phyloP scores from a whole-genome alignment of 2,329 filamentous ascomycete genomes.

The Calonectria fujianensis region DNA sequence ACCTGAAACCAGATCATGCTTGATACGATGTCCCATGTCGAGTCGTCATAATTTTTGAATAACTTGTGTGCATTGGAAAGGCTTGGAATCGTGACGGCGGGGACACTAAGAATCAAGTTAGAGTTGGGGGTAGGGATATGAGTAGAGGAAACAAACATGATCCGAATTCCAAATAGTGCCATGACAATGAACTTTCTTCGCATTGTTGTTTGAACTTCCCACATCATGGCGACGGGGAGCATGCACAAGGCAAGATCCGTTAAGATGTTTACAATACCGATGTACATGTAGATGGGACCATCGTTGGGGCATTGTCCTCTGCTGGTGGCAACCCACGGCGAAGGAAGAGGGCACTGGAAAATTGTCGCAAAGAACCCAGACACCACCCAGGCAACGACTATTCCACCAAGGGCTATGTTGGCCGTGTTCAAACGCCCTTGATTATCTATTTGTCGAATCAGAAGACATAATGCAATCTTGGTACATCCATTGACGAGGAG shows the following conservation, averaged over 20 bases:
- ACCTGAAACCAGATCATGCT: constrained; percentile 50
- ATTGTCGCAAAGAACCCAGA: constrained; percentile 43
- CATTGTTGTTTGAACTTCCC: constrained; percentile 49
- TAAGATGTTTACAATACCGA: constrained; percentile 43
- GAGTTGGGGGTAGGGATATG: neutral
- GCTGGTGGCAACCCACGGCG: constrained; percentile 44
- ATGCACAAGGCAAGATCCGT: constrained; percentile 46
- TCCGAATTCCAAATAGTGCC: constrained; percentile 47
- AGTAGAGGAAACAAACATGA: constrained; percentile 41
- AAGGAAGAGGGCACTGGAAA: constrained; percentile 46
- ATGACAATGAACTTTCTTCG: constrained; percentile 48
- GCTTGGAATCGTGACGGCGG: constrained; percentile 46
- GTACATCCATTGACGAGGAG: constrained; percentile 47
- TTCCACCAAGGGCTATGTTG: constrained; percentile 40
- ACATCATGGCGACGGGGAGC: constrained; percentile 52
- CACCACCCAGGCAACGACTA: constrained; percentile 39
- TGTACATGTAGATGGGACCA: constrained; percentile 45
- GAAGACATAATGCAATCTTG: constrained; percentile 49
- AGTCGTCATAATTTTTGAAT: constrained; percentile 41
- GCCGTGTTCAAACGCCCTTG: constrained; percentile 43
- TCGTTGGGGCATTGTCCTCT: constrained; percentile 39
- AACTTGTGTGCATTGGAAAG: constrained; percentile 42
- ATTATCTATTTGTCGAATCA: constrained; percentile 50
- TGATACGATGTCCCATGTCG: constrained; percentile 44
- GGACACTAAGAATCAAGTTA: constrained; percentile 39